Conservation (phyloP, 345 rosid species). For the Camelina hispida region DNA sequence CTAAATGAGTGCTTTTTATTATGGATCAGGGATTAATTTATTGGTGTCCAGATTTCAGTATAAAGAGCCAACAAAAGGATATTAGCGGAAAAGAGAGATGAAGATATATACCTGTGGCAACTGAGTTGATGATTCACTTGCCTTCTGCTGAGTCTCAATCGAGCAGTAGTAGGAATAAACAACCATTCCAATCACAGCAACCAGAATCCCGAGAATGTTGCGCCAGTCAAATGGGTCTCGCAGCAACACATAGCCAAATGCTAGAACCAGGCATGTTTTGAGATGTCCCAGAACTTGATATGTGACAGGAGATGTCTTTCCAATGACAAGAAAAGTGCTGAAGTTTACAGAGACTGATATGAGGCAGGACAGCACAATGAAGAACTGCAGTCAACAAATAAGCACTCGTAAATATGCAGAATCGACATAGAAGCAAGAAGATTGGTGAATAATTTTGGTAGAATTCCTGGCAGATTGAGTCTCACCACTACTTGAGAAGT, state of each 20-base stretch:
- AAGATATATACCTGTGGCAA: constrained; percentile 66
- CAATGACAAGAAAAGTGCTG: constrained; percentile 97
- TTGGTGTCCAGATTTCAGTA: too few species aligned
- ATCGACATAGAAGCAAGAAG: constrained; percentile 11
- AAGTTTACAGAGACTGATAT: constrained; percentile 99
- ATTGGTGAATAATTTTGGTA: neutral
- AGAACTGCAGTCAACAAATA: constrained; percentile 74
- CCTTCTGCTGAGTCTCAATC: constrained; percentile 81
- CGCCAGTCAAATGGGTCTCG: constrained; percentile 97
- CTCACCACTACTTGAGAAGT: constrained; percentile 98
- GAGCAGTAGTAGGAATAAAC: constrained; percentile 89
- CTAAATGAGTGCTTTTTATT: neutral
- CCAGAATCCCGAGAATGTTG: constrained; percentile 87
- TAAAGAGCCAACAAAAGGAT: neutral
- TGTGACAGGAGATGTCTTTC: constrained; percentile 99
- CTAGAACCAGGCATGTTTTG: constrained; percentile 97
- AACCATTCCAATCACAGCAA: constrained; percentile 95
- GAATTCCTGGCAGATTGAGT: constrained; percentile 19
- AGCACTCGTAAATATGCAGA: constrained; percentile 17
- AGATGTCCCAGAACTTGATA: constrained; percentile 99
- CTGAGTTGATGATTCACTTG: constrained; percentile 65
- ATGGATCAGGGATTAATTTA: too few species aligned
- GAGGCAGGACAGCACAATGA: constrained; percentile 97
- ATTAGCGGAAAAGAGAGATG: constrained; percentile 13
- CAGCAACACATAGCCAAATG: constrained; percentile 91